Evolutionary conservation across 441 rosid species (phyloP), one percentile per base, ranked within the genome.

Genomic region (Pelargonium citronellum): DNA sequence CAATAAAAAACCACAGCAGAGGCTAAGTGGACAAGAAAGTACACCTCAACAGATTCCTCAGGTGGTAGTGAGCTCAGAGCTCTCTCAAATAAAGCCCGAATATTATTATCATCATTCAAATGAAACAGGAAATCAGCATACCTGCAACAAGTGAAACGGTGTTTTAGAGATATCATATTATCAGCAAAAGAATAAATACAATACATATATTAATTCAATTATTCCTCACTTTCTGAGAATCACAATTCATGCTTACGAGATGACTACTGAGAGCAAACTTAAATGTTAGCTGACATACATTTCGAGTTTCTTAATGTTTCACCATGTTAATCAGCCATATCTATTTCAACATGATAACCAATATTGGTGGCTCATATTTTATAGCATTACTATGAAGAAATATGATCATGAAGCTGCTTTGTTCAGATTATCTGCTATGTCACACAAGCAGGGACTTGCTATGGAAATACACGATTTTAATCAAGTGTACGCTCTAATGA

Each of bases 51-150:
- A 71, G 99, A 91, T 68, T 84, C 87, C 77, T 90, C 99, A 8
- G 87, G 80, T 65, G 97, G 96, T 69, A 95, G 81, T 19, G 96
- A 86, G 79, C 96, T 91, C 72, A 91, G 83, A 55, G 99, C 97
- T 46, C 99, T 83, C 80, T 95, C 99, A 86, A 91, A 95, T 71
- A 95, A 76, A 77, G 99, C 99, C 47, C 97, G 82, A 67, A 91
- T 95, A 68, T 95, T 95, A 75, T 87, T 91, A 68, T 91, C 99
- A 74, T 95, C 99, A 79, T 91, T 95, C 82, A 95, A 74, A 68
- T 92, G 87, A 53, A 88, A 86, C 92, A 95, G 91, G 81, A 95
- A 95, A 82, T 91, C 97, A 78, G 88, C 90, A 82, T 95, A 95
- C 79, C 99, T 94, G 84, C 79, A 81, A 79, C 69, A 77, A 62